Conservation (phyloP, 176 grass and related monocot species). For the Oryza australiensis region DNA sequence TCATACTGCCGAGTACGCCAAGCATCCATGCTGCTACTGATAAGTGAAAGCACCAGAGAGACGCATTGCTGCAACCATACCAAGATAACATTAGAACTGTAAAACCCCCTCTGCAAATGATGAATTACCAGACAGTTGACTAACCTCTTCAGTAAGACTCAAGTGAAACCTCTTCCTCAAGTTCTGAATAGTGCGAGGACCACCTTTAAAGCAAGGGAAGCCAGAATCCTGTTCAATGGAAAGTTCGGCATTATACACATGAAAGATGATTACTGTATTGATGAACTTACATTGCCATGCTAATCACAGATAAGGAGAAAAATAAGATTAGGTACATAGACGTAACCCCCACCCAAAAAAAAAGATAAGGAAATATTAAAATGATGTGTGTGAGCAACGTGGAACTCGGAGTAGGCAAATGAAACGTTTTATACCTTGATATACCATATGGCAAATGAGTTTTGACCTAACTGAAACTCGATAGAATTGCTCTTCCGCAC, state of each 20-base stretch:
- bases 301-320: neutral
- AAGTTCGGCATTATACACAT: neutral
- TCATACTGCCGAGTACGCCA: constrained; percentile 98
- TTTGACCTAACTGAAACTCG: too few species aligned
- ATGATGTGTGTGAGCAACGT: neutral
- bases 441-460: too few species aligned
- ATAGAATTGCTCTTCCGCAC: too few species aligned
- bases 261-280: constrained; percentile 5
- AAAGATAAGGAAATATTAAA: too few species aligned
- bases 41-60: constrained; percentile 93
- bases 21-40: constrained; percentile 99
- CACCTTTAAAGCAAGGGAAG: constrained; percentile 98
- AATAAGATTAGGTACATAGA: neutral
- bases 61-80: constrained; percentile 88
- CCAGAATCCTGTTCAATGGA: constrained; percentile 74
- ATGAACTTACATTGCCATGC: neutral
- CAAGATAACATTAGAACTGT: constrained; percentile 10
- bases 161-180: constrained; percentile 98
- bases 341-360: neutral
- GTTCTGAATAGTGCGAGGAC: constrained; percentile 88
- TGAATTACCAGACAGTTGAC: constrained; percentile 14
- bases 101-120: neutral
- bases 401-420: neutral
- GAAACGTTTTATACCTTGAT: too few species aligned
- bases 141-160: constrained; percentile 96